These are phyloP conservation scores for Thermomyces lanuginosus DNA, from an alignment of 2,329 filamentous ascomycete species.

Conservation along the genomic window DNA sequence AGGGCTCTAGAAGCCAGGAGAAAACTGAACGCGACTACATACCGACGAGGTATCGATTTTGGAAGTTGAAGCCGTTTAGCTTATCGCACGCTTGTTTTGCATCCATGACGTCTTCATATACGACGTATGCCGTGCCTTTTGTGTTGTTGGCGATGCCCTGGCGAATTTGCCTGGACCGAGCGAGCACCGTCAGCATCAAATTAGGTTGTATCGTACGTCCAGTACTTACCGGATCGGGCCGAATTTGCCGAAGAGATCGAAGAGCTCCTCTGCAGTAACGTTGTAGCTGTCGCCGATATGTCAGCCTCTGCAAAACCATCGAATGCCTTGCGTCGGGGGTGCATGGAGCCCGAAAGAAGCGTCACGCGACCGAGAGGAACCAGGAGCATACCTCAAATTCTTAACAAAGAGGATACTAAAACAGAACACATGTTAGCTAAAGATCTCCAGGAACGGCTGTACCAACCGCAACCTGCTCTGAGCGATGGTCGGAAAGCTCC, in stretches of 20 bases:
- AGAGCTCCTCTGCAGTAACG: slow-evolving; percentile 94
- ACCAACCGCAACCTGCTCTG: too few species aligned
- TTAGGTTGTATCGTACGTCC: background rate
- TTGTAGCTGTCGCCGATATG: slow-evolving; percentile 55
- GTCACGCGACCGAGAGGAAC: slow-evolving; percentile 4
- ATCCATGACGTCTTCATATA: slow-evolving; percentile 99
- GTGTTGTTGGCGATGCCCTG: slow-evolving; percentile 95
- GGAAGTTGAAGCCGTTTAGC: slow-evolving; percentile 99
- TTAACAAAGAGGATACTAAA: slow-evolving; percentile 97
- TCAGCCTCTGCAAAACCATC: background rate
- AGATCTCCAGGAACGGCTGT: slow-evolving; percentile 4
- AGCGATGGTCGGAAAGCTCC: too few species aligned
- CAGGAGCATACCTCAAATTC: slow-evolving; percentile 69
- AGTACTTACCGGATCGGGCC: slow-evolving; percentile 72
- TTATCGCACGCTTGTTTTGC: slow-evolving; percentile 98
- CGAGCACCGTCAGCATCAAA: slow-evolving; percentile 8
- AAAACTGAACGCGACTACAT: slow-evolving; percentile 34
- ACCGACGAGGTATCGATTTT: slow-evolving; percentile 98
- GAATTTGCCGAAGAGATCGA: slow-evolving; percentile 97
- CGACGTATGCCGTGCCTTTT: slow-evolving; percentile 96
- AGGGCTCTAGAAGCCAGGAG: background rate
- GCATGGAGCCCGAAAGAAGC: too few species aligned
- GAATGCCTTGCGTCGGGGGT: too few species aligned
- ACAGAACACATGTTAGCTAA: slow-evolving; percentile 3
- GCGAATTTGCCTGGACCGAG: slow-evolving; percentile 68